Evolutionary conservation across 768 basidiomycete species (phyloP).

Genomic region (Rhodosporidiobolus sp.): DNA sequence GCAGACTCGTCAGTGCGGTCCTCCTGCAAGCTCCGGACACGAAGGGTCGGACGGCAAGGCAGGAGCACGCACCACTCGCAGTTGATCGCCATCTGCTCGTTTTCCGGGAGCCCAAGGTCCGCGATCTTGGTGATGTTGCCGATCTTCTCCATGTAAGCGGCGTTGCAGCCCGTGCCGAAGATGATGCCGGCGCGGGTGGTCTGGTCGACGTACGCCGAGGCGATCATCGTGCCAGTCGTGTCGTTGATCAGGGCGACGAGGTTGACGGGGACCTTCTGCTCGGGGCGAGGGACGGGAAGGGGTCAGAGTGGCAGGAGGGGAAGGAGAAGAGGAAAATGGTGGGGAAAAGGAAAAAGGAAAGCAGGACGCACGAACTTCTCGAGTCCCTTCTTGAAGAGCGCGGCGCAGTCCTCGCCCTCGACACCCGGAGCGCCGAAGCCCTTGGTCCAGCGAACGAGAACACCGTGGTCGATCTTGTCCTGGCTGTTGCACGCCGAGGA

Average conservation of each 20-base stretch:
- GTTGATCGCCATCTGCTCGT: slow-evolving; percentile 82
- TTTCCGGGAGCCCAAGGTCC: slow-evolving; percentile 54
- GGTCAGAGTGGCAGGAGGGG: not conserved
- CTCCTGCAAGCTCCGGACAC: too few species aligned
- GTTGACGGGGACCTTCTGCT: slow-evolving; percentile 73
- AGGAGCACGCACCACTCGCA: slow-evolving; percentile 67
- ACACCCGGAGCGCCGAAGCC: slow-evolving; percentile 89
- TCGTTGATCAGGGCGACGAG: slow-evolving; percentile 92
- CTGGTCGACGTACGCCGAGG: slow-evolving; percentile 91
- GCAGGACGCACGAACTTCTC: slow-evolving; percentile 65
- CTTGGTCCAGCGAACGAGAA: slow-evolving; percentile 98
- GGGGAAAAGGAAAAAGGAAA: not conserved
- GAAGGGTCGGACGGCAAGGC: not conserved
- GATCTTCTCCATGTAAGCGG: slow-evolving; percentile 84
- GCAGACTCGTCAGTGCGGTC: not conserved
- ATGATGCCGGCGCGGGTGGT: slow-evolving; percentile 89
- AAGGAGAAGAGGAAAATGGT: not conserved
- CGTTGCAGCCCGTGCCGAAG: slow-evolving; percentile 97
- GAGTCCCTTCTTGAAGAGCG: slow-evolving; percentile 82
- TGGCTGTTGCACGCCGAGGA: slow-evolving; percentile 59
- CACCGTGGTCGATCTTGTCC: slow-evolving; percentile 85
- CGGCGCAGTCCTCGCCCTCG: slow-evolving; percentile 87
- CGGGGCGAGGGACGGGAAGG: too few species aligned
- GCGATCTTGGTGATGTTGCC: slow-evolving; percentile 77
- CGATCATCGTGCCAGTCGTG: slow-evolving; percentile 95